Conservation (phyloP, 1,284 basidiomycete genomes). For the Trametes pubescens region DNA sequence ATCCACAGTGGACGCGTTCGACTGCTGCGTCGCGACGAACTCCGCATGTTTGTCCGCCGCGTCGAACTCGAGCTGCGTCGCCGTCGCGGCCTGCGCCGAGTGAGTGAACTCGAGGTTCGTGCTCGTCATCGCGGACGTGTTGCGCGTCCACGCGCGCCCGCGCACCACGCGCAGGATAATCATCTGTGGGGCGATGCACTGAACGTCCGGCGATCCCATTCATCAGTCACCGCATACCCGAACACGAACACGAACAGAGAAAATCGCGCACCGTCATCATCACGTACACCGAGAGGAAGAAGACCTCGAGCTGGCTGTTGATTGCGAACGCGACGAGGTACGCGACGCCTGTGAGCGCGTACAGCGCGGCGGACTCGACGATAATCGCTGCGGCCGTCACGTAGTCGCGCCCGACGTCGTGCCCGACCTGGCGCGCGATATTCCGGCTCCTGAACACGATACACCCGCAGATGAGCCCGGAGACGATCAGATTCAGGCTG, state of each 20-base stretch:
- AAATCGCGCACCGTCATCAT: slow-evolving; percentile 31
- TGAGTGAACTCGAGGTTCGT: slow-evolving; percentile 13
- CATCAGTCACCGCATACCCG: neutral
- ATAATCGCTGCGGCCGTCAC: slow-evolving; percentile 26
- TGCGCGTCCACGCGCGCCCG: slow-evolving; percentile 35
- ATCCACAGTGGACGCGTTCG: neutral
- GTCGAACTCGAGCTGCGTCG: neutral
- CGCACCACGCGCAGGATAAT: slow-evolving; percentile 45
- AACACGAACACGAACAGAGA: neutral
- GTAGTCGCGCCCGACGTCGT: slow-evolving; percentile 17
- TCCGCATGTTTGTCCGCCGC: neutral
- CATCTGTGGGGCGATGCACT: slow-evolving; percentile 45
- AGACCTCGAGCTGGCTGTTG: slow-evolving; percentile 20
- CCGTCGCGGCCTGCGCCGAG: neutral
- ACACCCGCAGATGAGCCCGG: slow-evolving; percentile 28
- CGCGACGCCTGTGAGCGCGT: slow-evolving; percentile 28
- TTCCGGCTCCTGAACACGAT: slow-evolving; percentile 17
- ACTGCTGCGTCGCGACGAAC: neutral
- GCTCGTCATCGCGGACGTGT: neutral
- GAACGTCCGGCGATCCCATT: neutral
- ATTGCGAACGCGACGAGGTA: slow-evolving; percentile 30
- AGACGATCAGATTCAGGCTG: slow-evolving; percentile 29
- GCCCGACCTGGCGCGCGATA: neutral
- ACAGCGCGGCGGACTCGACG: slow-evolving; percentile 27
- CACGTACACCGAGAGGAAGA: slow-evolving; percentile 33